phyloP scores from a whole-genome alignment of 805 yeast species.

The Wickerhamiella alocasiicola region DNA sequence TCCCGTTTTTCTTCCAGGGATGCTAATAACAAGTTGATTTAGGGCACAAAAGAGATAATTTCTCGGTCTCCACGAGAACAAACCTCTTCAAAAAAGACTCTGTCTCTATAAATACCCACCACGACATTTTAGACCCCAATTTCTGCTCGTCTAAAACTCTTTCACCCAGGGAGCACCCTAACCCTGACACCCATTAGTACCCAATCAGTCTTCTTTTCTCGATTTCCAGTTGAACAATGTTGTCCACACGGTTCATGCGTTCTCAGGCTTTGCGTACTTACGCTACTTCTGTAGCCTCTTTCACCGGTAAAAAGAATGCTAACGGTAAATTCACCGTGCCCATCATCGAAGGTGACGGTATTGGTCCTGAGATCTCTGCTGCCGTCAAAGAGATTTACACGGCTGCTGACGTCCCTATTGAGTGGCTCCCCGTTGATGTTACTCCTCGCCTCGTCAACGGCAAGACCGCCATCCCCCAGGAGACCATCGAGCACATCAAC shows the following conservation, averaged over 20 bases:
- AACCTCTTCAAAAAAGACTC: no score
- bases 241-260: conserved; percentile 10
- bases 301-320: conserved; percentile 31
- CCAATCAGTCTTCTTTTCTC: conserved; percentile 3
- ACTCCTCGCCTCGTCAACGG: conserved; percentile 87
- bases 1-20: no score
- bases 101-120: no score
- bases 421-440: conserved; percentile 95
- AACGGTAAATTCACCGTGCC: conserved; percentile 84
- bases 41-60: not conserved
- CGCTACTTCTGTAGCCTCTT: conserved; percentile 31
- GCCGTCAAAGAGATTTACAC: conserved; percentile 86
- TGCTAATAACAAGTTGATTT: no score
- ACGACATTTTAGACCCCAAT: no score
- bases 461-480: conserved; percentile 82
- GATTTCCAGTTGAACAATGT: conserved; percentile 1
- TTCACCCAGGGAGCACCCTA: not conserved
- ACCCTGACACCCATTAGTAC: conserved; percentile 2
- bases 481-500: conserved; percentile 86
- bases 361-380: conserved; percentile 88
- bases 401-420: conserved; percentile 92
- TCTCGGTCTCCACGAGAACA: no score
- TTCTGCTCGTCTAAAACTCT: not conserved
- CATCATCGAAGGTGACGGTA: conserved; percentile 97
- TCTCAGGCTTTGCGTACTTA: conserved; percentile 17